A percentile compares a stretch with the other conserved stretches of the same genome.
Conservation (phyloP, 176 grass and related monocot genomes). For the Luzula sylvatica region DNA sequence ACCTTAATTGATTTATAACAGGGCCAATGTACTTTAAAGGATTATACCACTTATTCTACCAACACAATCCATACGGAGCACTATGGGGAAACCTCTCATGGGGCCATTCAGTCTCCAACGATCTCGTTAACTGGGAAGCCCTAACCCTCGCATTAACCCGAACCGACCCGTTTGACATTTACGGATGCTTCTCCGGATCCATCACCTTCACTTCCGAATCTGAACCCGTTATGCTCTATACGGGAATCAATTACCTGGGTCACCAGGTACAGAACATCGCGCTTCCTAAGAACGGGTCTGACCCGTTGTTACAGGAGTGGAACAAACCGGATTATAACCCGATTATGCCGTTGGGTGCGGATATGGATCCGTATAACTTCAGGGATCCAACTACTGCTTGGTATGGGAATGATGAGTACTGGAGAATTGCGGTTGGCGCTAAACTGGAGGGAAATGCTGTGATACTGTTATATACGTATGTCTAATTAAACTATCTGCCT, state of each 20-base stretch:
- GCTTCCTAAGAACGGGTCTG: conserved; percentile 37
- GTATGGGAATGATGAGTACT: conserved; percentile 45
- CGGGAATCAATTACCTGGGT: conserved; percentile 17
- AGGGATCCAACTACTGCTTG: conserved; percentile 59
- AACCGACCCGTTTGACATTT: conserved; percentile 32
- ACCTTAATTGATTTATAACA: not conserved
- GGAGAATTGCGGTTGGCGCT: conserved; percentile 38
- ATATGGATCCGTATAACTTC: conserved; percentile 25
- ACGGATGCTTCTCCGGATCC: conserved; percentile 53
- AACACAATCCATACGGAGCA: conserved; percentile 47
- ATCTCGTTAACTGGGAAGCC: conserved; percentile 59
- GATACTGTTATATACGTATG: conserved; percentile 25
- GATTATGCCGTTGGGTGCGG: conserved; percentile 17
- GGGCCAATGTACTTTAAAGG: conserved; percentile 63
- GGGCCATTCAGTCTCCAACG: conserved; percentile 63
- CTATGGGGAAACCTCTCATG: conserved; percentile 47
- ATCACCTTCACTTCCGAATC: conserved; percentile 27
- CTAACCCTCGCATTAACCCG: conserved; percentile 42
- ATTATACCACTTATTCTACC: conserved; percentile 63
- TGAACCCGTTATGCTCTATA: conserved; percentile 46
- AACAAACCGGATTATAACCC: conserved; percentile 48
- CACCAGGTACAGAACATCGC: conserved; percentile 55
- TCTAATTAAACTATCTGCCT: not conserved
- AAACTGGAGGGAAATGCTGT: conserved; percentile 17
- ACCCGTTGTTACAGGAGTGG: conserved; percentile 41